Conservation (phyloP, 495 filamentous ascomycete species). For the Penicillium argentinense region DNA sequence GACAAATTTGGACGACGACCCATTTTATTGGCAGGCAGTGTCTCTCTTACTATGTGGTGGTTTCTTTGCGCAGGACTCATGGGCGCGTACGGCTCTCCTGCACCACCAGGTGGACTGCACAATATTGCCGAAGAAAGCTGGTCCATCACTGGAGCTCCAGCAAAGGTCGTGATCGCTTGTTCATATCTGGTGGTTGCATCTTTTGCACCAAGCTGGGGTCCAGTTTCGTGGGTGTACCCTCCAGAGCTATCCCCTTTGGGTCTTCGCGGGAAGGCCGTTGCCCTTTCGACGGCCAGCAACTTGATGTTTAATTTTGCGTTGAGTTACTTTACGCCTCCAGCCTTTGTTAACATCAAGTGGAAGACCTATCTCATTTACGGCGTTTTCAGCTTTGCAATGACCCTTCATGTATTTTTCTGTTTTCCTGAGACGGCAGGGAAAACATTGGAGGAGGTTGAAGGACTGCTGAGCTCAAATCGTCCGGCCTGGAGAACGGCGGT, state of each 20-base stretch:
- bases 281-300: conserved; percentile 67
- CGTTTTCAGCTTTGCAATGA: conserved; percentile 70
- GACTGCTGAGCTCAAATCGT: background rate
- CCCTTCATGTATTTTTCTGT: conserved; percentile 71
- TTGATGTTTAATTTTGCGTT: conserved; percentile 83
- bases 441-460: conserved; percentile 72
- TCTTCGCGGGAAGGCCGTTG: conserved; percentile 64
- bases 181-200: conserved; percentile 68
- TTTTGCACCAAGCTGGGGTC: conserved; percentile 61
- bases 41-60: conserved; percentile 67
- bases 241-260: conserved; percentile 69
- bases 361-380: conserved; percentile 74
- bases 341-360: conserved; percentile 74
- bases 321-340: conserved; percentile 74
- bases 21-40: conserved; percentile 65
- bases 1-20: conserved; percentile 65
- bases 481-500: background rate
- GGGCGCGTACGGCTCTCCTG: conserved; percentile 49
- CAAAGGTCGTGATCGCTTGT: conserved; percentile 60
- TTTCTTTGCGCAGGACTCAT: conserved; percentile 68
- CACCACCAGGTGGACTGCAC: conserved; percentile 49
- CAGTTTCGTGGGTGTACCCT: conserved; percentile 66
- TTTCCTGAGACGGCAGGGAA: conserved; percentile 82
- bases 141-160: conserved; percentile 38
- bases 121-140: conserved; percentile 38